phyloP scores from a whole-genome alignment of 2,329 filamentous ascomycete species.

The Plectosphaerella sp. region DNA sequence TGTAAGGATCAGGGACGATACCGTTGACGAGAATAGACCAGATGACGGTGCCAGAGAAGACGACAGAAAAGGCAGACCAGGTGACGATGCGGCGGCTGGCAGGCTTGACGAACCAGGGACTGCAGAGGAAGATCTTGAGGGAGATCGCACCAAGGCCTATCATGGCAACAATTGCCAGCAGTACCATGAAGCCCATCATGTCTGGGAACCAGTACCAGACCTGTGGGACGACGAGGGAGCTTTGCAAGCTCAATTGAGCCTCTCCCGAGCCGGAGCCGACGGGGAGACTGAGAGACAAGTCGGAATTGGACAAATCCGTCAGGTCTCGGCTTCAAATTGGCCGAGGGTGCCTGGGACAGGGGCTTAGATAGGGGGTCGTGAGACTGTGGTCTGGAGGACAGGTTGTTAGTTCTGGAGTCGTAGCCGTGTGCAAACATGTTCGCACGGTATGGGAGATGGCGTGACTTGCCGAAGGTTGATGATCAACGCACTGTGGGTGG shows the following conservation, averaged over 20 bases:
- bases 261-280: too few species aligned
- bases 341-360: neutral
- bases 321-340: neutral
- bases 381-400: too few species aligned
- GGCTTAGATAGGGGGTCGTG: too few species aligned
- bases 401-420: too few species aligned
- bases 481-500: too few species aligned
- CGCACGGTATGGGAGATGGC: too few species aligned
- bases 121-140: neutral
- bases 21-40: constrained; percentile 35
- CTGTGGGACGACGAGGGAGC: too few species aligned
- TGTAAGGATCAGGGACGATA: constrained; percentile 47
- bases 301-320: too few species aligned
- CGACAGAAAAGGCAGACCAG: neutral
- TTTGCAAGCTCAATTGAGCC: too few species aligned
- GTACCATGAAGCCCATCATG: neutral
- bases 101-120: neutral
- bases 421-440: too few species aligned
- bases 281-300: neutral
- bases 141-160: neutral
- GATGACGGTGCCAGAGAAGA: neutral
- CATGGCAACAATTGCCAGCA: neutral
- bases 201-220: neutral
- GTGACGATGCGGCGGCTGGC: neutral
- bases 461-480: too few species aligned